Evolutionary conservation across 306 rosid species (phyloP), one percentile per base, ranked within the genome.

Genomic region (Acacia crassicarpa): DNA sequence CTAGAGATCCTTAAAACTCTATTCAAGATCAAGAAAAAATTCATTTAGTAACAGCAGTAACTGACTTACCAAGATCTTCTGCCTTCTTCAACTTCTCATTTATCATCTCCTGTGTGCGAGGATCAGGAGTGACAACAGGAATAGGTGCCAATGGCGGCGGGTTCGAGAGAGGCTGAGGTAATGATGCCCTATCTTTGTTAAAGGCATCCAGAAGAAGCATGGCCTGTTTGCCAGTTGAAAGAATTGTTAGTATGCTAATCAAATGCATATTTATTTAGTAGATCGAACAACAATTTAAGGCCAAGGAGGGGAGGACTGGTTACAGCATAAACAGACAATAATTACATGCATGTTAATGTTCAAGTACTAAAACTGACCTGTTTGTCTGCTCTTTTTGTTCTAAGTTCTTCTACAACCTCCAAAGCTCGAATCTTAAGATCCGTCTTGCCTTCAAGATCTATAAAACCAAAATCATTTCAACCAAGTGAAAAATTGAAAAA

Each of bases 41-140:
- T 69, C 67, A 67, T n/a, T 41, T 32, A 43, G 68, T n/a, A 49
- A 74, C 72, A 48, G 30, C 30, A 8, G 40, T 71, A 63, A 51
- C 41, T 8, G 51, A 85, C 92, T 84, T 86, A 96, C 99, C 99
- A 58, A 96, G 98, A 81, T 94, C 99, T 91, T 96, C 99, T 1
- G 99, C 99, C 90, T 92, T 96, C 83, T 92, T 96, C 85, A 96
- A 84, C 89, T 96, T 96, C 74, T 96, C 99, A 93, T 96, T 96
- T 85, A 96, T 96, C 99, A 96, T 90, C 86, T 96, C 99, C 77
- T 96, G 99, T 4, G 92, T 96, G 62, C 91, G 91, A 82, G 98
- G 84, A 84, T 96, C 99, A 20, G 98, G 98, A 67, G 97, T 88
- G 72, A 82, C 89, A 48, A 86, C 89, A 76, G 99, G 99, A 84